Evolutionary conservation across 345 rosid genomes (phyloP).

Genomic region (Aquilaria yunnanensis): DNA sequence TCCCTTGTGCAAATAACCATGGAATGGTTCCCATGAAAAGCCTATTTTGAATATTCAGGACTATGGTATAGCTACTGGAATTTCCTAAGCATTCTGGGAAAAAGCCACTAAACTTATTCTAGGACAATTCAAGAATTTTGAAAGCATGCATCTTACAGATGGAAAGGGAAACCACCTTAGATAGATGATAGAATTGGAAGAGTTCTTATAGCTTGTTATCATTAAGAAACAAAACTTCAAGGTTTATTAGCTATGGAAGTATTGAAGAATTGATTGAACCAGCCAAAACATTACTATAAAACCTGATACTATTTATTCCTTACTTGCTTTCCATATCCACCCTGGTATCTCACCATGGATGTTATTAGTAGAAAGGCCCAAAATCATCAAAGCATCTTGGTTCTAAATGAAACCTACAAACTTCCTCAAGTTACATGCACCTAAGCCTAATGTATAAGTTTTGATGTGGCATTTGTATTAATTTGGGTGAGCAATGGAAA

Average conservation of each 20-base stretch:
- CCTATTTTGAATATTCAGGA: constrained; percentile 1
- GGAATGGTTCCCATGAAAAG: neutral
- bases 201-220: constrained; percentile 7
- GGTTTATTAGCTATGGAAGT: neutral
- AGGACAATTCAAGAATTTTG: neutral
- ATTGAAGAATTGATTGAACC: neutral
- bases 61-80: neutral
- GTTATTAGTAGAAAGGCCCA: constrained; percentile 16
- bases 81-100: neutral
- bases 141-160: neutral
- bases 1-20: no score
- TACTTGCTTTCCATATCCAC: neutral
- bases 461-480: no score
- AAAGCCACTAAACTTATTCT: constrained; percentile 1
- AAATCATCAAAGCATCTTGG: neutral
- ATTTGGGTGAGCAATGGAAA: constrained; percentile 1
- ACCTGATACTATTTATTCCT: constrained; percentile 1
- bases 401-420: constrained; percentile 14
- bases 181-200: constrained; percentile 4
- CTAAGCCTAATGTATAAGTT: no score
- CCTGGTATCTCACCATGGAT: no score
- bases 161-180: neutral
- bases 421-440: neutral
- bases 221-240: neutral
- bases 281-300: constrained; percentile 8